These are phyloP conservation scores for Rhodotorula sp. DNA, from an alignment of 1,284 basidiomycete genomes.

Conservation along the genomic window DNA sequence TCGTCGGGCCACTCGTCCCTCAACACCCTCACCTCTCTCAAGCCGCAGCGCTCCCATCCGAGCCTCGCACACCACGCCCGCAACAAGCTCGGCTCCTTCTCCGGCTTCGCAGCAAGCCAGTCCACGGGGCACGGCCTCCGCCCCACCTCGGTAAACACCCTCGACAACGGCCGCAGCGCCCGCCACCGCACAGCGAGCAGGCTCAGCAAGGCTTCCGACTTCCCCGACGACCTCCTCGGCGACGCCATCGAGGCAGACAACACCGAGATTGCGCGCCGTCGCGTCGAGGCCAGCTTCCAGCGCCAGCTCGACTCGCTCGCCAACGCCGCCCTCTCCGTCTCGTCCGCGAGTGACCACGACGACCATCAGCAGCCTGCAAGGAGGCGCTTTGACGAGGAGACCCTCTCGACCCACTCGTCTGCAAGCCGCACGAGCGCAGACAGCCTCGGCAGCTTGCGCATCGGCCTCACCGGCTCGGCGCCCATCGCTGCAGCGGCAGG, in stretches of 20 bases:
- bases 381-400: slow-evolving; percentile 4
- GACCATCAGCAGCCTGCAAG: background rate
- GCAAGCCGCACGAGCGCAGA: background rate
- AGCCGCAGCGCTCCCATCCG: slow-evolving; percentile 8
- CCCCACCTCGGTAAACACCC: background rate
- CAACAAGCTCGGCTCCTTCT: background rate
- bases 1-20: slow-evolving; percentile 13
- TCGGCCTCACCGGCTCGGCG: slow-evolving; percentile 18
- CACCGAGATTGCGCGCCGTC: slow-evolving; percentile 33
- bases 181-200: slow-evolving; percentile 1
- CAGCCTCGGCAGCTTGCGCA: slow-evolving; percentile 27
- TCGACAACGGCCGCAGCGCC: background rate
- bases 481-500: background rate
- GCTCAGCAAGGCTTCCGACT: slow-evolving; percentile 11
- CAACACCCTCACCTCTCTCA: slow-evolving; percentile 11
- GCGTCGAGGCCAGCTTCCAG: slow-evolving; percentile 29
- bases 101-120: background rate
- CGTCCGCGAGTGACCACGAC: background rate
- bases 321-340: slow-evolving; percentile 14
- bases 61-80: background rate
- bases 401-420: slow-evolving; percentile 2
- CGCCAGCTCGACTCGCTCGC: slow-evolving; percentile 33
- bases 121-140: background rate
- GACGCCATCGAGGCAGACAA: slow-evolving; percentile 31
- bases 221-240: background rate